Base-by-base conservation (phyloP, 2,329 filamentous ascomycete genomes). In the Podosphaera xanthii region DNA sequence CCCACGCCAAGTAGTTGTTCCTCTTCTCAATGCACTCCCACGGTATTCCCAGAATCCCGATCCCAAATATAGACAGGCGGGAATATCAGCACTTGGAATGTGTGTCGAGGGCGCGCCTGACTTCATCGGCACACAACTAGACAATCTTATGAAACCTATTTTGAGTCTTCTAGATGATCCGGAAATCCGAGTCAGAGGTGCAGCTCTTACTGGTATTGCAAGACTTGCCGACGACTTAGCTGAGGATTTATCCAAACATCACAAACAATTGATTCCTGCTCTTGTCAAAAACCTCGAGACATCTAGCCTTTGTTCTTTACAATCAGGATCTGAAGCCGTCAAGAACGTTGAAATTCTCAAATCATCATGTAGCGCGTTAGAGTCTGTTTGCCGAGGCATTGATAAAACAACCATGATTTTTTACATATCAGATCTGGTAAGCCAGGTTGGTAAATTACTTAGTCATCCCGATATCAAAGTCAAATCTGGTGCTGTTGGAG, bases 21-120 rank as follows among this genome's bases (percentile, higher is more conserved):
- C 92, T 54, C 79, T 98, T 1, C 81, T 98, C 38, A 86, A 94
- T 65, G 82, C 87, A 58, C 84, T 97, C 64, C 84, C 87, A 44
- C 79, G 80, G 65, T 96, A 92, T 69, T 87, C 91, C 65, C 79
- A 79, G 65, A 83, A 81, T 68, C 72, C 77, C 61, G 79, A 94
- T 67, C 79, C 89, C 42, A 83, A 87, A 66, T 85, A 86, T 73
- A 84, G 91, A 61, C 86, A 91, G 72, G 90, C 91, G 59, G 90
- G 87, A 72, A 92, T 97, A 69, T 78, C 97, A 62, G 85, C 91
- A 56, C 79, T 98, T 4, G 91, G 91, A 61, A 94, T 91, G 75
- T 91, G 87, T 66, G 91, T 95, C 58, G 92, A 97, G 75, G 92
- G 92, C 66, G 91, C 92, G 36, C 92, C 92, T 14, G 92, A 98